Conservation (phyloP, 164 flowering plant genomes). For the Nelumbo lutea region DNA sequence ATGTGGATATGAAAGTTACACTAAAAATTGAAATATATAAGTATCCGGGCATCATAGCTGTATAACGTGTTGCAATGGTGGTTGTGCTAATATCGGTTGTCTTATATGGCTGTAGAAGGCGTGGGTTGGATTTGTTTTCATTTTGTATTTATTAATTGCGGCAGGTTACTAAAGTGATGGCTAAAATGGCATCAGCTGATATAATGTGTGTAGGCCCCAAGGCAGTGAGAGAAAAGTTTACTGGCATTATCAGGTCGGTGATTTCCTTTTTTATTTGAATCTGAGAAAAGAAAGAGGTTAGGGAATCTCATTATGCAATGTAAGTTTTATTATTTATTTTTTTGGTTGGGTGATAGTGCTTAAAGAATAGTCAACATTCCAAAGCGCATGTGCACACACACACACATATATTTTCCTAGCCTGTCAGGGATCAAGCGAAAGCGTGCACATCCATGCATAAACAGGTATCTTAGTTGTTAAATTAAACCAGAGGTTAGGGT, state of each 20-base stretch:
- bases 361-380: not conserved
- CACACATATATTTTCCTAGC: no score
- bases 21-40: no score
- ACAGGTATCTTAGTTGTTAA: no score
- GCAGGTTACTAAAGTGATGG: conserved; percentile 88
- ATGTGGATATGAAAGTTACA: no score
- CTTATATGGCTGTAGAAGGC: not conserved
- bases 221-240: conserved; percentile 76
- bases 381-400: not conserved
- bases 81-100: no score
- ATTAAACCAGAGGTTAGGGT: no score
- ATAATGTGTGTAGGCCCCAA: conserved; percentile 87
- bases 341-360: not conserved
- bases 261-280: not conserved
- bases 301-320: not conserved
- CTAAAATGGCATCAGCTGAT: conserved; percentile 80
- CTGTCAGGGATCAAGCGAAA: no score
- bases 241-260: conserved; percentile 73
- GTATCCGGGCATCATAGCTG: no score
- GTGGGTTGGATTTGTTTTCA: not conserved
- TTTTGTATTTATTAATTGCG: conserved; percentile 9
- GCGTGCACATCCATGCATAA: no score
- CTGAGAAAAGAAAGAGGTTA: not conserved
- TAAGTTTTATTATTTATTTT: not conserved
- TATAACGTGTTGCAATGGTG: no score